Percentiles rank a stretch among this genome's conserved stretches.
Evolutionary conservation across 2,329 filamentous ascomycete genomes (phyloP).

Genomic region (Botrytis elliptica): DNA sequence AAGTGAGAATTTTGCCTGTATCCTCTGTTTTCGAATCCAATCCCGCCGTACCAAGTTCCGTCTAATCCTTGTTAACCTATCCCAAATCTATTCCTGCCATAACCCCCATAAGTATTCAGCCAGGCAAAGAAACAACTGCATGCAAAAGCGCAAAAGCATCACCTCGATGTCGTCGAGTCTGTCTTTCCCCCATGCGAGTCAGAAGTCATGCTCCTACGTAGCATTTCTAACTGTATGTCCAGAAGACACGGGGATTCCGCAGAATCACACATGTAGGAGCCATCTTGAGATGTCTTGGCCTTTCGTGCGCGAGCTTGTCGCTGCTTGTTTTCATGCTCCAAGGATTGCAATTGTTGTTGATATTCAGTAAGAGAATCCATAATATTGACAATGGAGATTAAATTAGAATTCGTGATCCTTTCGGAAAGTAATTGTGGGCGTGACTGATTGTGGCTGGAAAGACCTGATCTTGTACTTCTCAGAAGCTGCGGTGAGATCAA

Average conservation of each 20-base stretch:
- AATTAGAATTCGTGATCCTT: background rate
- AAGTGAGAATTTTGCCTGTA: background rate
- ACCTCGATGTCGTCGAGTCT: background rate
- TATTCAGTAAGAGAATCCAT: constrained; percentile 13
- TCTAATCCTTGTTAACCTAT: background rate
- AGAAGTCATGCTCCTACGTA: constrained; percentile 10
- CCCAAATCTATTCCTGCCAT: background rate
- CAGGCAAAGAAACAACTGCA: background rate
- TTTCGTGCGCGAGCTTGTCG: constrained; percentile 8
- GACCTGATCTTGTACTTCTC: background rate
- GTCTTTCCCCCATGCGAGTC: background rate
- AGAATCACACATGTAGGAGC: constrained; percentile 4
- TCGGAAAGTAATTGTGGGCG: background rate
- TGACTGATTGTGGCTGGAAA: background rate
- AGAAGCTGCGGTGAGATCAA: background rate
- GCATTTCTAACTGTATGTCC: constrained; percentile 1
- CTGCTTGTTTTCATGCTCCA: constrained; percentile 16
- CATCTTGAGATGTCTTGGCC: background rate
- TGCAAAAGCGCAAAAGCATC: background rate
- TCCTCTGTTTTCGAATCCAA: background rate
- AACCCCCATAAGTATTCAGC: background rate
- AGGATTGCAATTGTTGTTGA: background rate
- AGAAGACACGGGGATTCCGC: constrained; percentile 7
- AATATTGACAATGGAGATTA: background rate
- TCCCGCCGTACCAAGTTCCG: background rate